Conservation (phyloP, 2,329 filamentous ascomycete genomes). For the Venturia oleaginea region DNA sequence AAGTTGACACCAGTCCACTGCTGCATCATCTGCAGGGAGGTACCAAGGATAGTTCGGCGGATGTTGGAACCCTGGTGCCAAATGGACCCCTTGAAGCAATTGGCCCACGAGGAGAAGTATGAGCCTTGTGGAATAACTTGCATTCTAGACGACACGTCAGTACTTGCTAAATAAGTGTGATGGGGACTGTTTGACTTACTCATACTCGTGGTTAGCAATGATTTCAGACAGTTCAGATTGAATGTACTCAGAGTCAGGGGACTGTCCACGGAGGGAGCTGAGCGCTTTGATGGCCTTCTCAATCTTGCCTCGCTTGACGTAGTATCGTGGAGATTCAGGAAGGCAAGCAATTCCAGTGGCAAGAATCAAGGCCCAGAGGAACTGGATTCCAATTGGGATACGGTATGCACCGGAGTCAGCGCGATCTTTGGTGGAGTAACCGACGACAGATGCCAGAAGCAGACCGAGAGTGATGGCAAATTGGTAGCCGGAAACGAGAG, state of each 20-base stretch:
- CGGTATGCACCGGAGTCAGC: slow-evolving; percentile 61
- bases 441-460: slow-evolving; percentile 63
- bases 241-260: slow-evolving; percentile 63
- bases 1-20: slow-evolving; percentile 71
- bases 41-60: slow-evolving; percentile 38
- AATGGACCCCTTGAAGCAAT: slow-evolving; percentile 51
- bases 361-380: slow-evolving; percentile 71
- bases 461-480: slow-evolving; percentile 77
- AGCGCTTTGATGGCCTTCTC: slow-evolving; percentile 55
- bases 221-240: slow-evolving; percentile 75
- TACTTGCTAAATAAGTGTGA: not conserved
- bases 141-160: not conserved
- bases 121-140: slow-evolving; percentile 53
- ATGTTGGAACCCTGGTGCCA: slow-evolving; percentile 44
- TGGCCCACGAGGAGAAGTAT: slow-evolving; percentile 60
- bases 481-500: slow-evolving; percentile 71
- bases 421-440: slow-evolving; percentile 59
- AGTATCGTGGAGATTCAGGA: slow-evolving; percentile 80
- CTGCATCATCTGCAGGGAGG: slow-evolving; percentile 42
- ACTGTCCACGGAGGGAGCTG: slow-evolving; percentile 63
- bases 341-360: slow-evolving; percentile 62
- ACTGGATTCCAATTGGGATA: slow-evolving; percentile 73
- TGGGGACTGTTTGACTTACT: slow-evolving; percentile 31
- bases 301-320: slow-evolving; percentile 66
- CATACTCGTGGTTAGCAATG: slow-evolving; percentile 81